phyloP scores from a whole-genome alignment of 2,329 filamentous ascomycete species.

The Cercospora nicotianae region DNA sequence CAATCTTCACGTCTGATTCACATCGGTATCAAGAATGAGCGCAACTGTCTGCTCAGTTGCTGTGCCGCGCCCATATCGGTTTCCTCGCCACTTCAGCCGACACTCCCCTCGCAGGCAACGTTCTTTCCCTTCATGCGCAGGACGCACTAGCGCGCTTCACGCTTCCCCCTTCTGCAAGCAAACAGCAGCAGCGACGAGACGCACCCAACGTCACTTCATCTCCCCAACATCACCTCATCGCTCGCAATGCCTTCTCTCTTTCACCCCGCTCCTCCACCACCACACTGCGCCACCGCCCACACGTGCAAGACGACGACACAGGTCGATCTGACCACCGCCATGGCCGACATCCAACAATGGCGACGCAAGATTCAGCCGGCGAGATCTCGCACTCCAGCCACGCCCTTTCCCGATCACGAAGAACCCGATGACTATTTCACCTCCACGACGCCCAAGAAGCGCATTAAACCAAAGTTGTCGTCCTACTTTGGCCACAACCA shows the following conservation, averaged over 20 bases:
- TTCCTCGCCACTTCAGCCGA: neutral
- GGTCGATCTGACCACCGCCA: slow-evolving; percentile 12
- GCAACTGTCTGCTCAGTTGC: neutral
- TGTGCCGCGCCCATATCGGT: neutral
- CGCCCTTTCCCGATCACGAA: slow-evolving; percentile 29
- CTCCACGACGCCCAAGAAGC: slow-evolving; percentile 37
- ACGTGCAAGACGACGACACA: neutral
- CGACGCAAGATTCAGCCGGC: slow-evolving; percentile 39
- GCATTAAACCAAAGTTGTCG: slow-evolving; percentile 43
- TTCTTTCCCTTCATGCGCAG: neutral
- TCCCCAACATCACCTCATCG: neutral
- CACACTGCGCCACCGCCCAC: neutral
- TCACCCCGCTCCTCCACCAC: neutral
- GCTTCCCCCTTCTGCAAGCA: neutral
- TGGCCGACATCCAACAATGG: slow-evolving; percentile 42
- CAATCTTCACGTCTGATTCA: neutral
- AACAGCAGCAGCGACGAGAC: neutral
- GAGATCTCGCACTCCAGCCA: slow-evolving; percentile 33
- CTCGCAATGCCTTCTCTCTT: neutral
- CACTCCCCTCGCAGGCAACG: neutral
- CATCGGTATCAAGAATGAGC: neutral
- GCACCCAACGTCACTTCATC: neutral
- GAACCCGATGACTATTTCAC: slow-evolving; percentile 35
- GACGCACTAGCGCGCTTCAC: neutral
- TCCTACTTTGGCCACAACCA: slow-evolving; percentile 39